These are phyloP conservation scores for Cystofilobasidium bisporidii DNA, from an alignment of 768 basidiomycete genomes.

Conservation along the genomic window DNA sequence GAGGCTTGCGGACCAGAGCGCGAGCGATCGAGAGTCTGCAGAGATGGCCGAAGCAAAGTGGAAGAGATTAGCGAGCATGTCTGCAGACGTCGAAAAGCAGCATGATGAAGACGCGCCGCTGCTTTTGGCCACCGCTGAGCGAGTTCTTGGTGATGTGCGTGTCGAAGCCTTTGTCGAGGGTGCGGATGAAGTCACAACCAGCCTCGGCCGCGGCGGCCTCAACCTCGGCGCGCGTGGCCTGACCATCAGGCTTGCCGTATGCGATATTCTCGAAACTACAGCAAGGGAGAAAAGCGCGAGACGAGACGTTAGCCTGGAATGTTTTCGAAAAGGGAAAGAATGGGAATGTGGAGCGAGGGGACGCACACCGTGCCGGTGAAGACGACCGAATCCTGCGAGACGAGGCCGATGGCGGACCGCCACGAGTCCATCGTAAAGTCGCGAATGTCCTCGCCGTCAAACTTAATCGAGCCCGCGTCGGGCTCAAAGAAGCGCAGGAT, in stretches of 20 bases:
- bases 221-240: slow-evolving; percentile 21
- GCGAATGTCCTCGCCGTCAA: slow-evolving; percentile 19
- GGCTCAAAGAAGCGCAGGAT: slow-evolving; percentile 28
- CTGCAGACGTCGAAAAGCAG: too few relatives aligned
- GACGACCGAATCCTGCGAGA: slow-evolving; percentile 26
- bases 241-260: slow-evolving; percentile 20
- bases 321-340: background rate
- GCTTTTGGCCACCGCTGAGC: slow-evolving; percentile 24
- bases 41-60: too few relatives aligned
- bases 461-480: slow-evolving; percentile 18
- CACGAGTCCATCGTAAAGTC: slow-evolving; percentile 16
- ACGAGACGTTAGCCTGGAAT: too few relatives aligned
- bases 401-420: slow-evolving; percentile 26
- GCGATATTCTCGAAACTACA: slow-evolving; percentile 26
- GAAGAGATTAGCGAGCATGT: too few relatives aligned
- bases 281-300: background rate
- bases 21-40: slow-evolving; percentile 24
- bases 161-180: slow-evolving; percentile 19
- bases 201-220: slow-evolving; percentile 21
- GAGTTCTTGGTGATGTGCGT: slow-evolving; percentile 24
- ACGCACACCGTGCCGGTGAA: slow-evolving; percentile 26
- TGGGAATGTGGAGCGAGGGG: background rate
- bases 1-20: slow-evolving; percentile 25
- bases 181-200: slow-evolving; percentile 25
- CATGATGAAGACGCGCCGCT: background rate